Conservation (phyloP, 176 grass and related monocot genomes). For the Carex pumila region DNA sequence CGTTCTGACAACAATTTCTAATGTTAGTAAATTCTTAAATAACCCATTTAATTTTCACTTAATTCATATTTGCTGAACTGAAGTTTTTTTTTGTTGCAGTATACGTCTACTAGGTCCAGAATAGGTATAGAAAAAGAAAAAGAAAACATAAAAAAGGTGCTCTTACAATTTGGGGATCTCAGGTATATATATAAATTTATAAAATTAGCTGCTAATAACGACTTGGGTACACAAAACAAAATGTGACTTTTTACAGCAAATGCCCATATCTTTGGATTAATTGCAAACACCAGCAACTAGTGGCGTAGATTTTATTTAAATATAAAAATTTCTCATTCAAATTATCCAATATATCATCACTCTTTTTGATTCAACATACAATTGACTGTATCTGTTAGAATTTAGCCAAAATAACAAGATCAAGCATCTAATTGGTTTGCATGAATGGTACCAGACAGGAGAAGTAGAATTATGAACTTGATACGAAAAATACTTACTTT, state of each 20-base stretch:
- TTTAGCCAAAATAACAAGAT: neutral
- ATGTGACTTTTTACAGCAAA: neutral
- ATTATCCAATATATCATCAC: neutral
- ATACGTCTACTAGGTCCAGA: neutral
- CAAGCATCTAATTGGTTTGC: neutral
- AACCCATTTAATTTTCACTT: neutral
- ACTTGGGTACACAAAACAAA: neutral
- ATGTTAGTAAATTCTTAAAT: conserved; percentile 13
- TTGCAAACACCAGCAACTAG: neutral
- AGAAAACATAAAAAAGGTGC: neutral
- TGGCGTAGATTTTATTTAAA: neutral
- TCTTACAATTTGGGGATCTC: neutral
- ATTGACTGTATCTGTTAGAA: neutral
- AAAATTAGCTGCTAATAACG: neutral
- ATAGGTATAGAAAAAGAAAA: neutral
- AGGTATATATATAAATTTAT: neutral
- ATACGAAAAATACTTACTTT: no score
- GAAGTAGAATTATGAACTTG: neutral
- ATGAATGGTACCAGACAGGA: neutral
- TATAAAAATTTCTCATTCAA: neutral
- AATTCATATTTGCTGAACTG: neutral
- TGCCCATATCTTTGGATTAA: neutral
- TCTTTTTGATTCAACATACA: neutral
- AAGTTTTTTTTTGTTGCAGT: no score
- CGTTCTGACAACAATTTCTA: conserved; percentile 34